Percentiles rank a stretch among this genome's conserved stretches.
These are phyloP conservation scores for Trypanosoma conorhini DNA, from an alignment of 208 protist species.

Conservation along the genomic window DNA sequence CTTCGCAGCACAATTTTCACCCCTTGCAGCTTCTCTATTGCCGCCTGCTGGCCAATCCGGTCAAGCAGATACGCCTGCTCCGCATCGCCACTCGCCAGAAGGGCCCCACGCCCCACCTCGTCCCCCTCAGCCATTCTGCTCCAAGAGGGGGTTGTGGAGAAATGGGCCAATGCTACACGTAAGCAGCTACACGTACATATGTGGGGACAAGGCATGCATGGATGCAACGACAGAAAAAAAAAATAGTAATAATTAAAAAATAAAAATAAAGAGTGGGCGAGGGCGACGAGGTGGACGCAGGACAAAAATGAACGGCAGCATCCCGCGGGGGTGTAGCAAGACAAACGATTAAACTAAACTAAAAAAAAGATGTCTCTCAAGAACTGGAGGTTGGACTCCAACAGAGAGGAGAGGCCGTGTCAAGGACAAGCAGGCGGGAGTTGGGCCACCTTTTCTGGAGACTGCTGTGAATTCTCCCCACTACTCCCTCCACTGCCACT, in stretches of 20 bases:
- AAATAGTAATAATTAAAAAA: not conserved
- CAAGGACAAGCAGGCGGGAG: slow-evolving; percentile 5
- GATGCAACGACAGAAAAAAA: not conserved
- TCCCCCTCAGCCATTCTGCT: slow-evolving; percentile 3
- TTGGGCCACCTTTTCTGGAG: slow-evolving; percentile 2
- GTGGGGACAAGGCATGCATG: not conserved
- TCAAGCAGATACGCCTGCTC: slow-evolving; percentile 12
- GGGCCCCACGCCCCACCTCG: not conserved
- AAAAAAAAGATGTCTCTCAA: not conserved
- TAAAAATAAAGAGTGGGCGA: not conserved
- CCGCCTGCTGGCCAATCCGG: slow-evolving; percentile 12
- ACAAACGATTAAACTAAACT: slow-evolving; percentile 2
- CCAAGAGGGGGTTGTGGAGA: not conserved
- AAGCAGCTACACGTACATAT: not conserved
- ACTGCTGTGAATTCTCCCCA: not conserved
- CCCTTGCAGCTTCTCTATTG: slow-evolving; percentile 14
- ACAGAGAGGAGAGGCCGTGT: not conserved
- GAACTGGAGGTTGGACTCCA: not conserved
- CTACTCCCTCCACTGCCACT: not conserved
- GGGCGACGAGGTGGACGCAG: too few species aligned
- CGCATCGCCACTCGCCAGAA: not conserved
- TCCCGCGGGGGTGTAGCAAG: not conserved
- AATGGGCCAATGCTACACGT: not conserved
- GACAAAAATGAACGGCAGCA: not conserved
- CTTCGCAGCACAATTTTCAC: slow-evolving; percentile 21